phyloP scores from a whole-genome alignment of 495 filamentous ascomycete species.

The Podospora didyma region DNA sequence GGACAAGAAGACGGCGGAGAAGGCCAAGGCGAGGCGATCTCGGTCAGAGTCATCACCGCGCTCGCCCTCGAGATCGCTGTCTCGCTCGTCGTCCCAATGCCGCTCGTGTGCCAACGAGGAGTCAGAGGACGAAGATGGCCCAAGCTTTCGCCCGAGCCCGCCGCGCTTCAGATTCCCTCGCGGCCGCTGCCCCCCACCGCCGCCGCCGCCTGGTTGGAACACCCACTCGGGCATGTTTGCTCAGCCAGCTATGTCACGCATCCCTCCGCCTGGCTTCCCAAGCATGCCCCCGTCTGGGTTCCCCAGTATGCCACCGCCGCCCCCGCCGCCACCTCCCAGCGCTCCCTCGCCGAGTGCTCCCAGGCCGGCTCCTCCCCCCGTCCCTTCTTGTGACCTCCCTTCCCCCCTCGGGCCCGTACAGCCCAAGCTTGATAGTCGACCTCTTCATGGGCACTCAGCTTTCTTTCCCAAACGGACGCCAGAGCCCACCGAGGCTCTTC shows the following conservation, averaged over 20 bases:
- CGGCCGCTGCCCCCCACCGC: neutral
- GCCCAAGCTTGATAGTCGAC: neutral
- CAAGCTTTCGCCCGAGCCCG: neutral
- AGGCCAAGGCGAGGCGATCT: constrained; percentile 4
- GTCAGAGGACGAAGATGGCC: too few relatives aligned
- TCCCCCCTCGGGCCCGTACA: neutral
- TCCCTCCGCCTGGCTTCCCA: neutral
- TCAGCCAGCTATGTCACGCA: neutral
- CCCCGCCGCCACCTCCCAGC: too few relatives aligned
- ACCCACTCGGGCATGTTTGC: neutral
- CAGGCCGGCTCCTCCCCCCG: neutral
- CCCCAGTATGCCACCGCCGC: too few relatives aligned
- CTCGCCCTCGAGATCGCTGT: constrained; percentile 13
- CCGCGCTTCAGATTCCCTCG: neutral
- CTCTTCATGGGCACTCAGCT: neutral
- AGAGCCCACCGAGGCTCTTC: neutral
- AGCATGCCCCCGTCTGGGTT: too few relatives aligned
- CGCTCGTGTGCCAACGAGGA: constrained; percentile 12
- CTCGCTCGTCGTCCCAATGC: constrained; percentile 31
- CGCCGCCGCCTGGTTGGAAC: neutral
- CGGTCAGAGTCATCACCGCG: constrained; percentile 15
- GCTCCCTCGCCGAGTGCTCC: too few relatives aligned
- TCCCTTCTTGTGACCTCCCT: neutral
- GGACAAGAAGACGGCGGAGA: constrained; percentile 8
- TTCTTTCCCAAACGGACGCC: neutral